phyloP scores from a whole-genome alignment of 31 red algal genomes.

The Endocladia muricata region DNA sequence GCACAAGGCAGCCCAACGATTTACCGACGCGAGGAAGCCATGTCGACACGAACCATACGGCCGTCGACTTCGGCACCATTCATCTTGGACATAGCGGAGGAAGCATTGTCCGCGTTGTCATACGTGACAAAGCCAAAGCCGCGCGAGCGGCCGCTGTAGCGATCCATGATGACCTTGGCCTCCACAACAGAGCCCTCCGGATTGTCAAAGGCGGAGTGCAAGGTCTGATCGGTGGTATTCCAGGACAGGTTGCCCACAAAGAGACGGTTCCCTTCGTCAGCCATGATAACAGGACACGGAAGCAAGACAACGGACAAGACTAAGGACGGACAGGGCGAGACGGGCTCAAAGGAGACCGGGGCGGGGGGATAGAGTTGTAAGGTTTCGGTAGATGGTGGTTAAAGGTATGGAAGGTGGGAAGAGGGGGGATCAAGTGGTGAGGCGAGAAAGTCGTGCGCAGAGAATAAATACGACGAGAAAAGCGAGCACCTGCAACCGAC shows the following conservation, averaged over 20 bases:
- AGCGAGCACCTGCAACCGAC: no score
- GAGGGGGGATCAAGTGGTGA: no score
- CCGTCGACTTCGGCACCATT: constrained; percentile 55
- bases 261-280: neutral
- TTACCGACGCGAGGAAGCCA: constrained; percentile 33
- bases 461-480: no score
- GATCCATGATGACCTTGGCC: constrained; percentile 52
- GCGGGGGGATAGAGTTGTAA: no score
- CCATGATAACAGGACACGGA: no score
- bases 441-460: no score
- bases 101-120: constrained; percentile 1
- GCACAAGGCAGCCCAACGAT: neutral
- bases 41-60: constrained; percentile 36
- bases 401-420: no score
- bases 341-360: no score
- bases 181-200: constrained; percentile 27
- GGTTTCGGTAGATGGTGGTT: no score
- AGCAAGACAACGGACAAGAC: no score
- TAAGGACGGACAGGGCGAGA: no score
- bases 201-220: constrained; percentile 35
- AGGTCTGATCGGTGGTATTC: constrained; percentile 34
- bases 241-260: constrained; percentile 61
- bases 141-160: constrained; percentile 30
- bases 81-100: constrained; percentile 15
- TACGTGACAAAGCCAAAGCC: constrained; percentile 68